Evolutionary conservation across 2,329 filamentous ascomycete genomes (phyloP), one percentile per base, ranked within the genome.

Genomic region (Talaromyces sp.): DNA sequence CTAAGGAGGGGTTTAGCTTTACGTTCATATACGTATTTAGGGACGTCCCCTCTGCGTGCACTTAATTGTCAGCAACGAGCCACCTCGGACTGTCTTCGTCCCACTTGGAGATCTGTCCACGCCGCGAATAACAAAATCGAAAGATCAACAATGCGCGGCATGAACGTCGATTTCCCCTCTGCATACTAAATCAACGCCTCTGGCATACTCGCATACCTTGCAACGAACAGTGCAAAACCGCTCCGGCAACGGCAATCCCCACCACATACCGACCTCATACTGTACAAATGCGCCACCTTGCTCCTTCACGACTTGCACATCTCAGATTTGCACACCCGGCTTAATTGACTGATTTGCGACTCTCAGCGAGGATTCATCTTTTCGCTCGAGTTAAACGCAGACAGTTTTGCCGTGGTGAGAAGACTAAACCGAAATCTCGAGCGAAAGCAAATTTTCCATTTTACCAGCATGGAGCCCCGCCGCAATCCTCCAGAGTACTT

Each of bases 401-500:
- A 31, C 55, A 58, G 40, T 46, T 59, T 35, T 40, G 58, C 52
- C 52, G 44, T 14, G 54, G 59, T 39, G 35, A 57, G 21, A 57
- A 42, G 54, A 39, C 14, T 7, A 2, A 25, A 39, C 8, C 7
- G 14, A 25, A 40, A 25, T 14, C 35, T 54, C 14, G n/a, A 28
- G 21, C 12, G 12, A 16, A 31, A 28, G 3, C 28, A 28, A 16
- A 14, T 21, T 21, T 35, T n/a, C n/a, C n/a, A n/a, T 33, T 46
- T 7, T 7, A 25, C 12, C 50, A 57, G 21, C 67, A 89, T 89
- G 86, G 86, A 89, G 70, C 81, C 81, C 75, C 83, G 84, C 75
- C 79, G 76, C 73, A 81, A 81, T 70, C 87, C 91, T 64, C 91
- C 92, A 70, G 92, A 97, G 78, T 96, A 96, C 80, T 91, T 91